phyloP scores from a whole-genome alignment of 129 eudicot genomes.

The Escallonia rubra region DNA sequence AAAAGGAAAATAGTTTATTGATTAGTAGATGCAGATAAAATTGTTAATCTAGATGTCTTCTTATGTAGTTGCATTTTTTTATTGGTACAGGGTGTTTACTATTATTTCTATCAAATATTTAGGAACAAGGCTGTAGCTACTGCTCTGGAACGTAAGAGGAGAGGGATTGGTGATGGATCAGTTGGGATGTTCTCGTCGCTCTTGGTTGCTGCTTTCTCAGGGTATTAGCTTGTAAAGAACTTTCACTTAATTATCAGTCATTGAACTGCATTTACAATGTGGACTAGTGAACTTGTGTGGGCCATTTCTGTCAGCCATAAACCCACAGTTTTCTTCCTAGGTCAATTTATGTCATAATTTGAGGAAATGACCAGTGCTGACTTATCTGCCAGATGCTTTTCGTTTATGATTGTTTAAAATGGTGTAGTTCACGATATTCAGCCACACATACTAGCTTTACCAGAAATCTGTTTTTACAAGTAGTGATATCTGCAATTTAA shows the following conservation, averaged over 20 bases:
- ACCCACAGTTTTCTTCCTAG: too few species aligned
- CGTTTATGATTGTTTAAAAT: too few species aligned
- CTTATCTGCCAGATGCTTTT: too few species aligned
- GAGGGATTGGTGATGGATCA: constrained; percentile 91
- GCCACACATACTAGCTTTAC: too few species aligned
- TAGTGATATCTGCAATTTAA: too few species aligned
- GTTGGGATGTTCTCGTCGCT: constrained; percentile 99
- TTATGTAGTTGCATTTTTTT: constrained; percentile 30
- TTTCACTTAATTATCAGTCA: constrained; percentile 5
- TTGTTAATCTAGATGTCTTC: constrained; percentile 19
- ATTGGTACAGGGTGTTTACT: constrained; percentile 96
- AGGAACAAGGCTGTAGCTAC: constrained; percentile 82
- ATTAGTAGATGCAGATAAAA: background rate
- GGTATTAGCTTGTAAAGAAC: constrained; percentile 37
- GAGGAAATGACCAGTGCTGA: too few species aligned
- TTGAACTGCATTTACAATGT: constrained; percentile 1
- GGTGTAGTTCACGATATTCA: too few species aligned
- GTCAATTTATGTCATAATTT: too few species aligned
- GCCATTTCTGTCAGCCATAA: background rate
- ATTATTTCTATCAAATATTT: constrained; percentile 99
- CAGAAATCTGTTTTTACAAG: too few species aligned
- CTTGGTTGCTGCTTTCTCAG: constrained; percentile 94
- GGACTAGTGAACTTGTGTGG: background rate
- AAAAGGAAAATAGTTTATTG: too few species aligned
- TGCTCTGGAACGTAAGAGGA: constrained; percentile 69